Percentiles rank a stretch among this genome's conserved stretches.
Evolutionary conservation across 441 rosid genomes (phyloP).

Genomic region (Erodium texanum): DNA sequence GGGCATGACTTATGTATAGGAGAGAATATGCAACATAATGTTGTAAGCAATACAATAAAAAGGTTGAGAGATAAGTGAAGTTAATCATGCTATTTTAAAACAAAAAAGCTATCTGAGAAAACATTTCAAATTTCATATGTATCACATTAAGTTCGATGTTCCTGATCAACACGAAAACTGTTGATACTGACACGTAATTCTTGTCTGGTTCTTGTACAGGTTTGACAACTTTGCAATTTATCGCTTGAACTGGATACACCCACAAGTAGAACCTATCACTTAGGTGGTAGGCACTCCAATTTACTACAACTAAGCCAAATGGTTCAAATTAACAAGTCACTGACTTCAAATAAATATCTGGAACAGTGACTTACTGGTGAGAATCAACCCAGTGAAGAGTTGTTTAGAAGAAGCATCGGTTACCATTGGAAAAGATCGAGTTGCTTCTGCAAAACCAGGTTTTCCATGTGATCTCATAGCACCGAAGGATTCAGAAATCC

Average conservation of each 20-base stretch:
- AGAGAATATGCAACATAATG: background rate
- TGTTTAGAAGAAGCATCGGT: constrained; percentile 52
- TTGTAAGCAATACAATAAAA: too few relatives aligned
- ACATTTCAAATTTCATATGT: too few relatives aligned
- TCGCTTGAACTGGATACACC: too few relatives aligned
- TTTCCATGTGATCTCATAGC: constrained; percentile 34
- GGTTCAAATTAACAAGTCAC: background rate
- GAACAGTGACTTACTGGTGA: constrained; percentile 60
- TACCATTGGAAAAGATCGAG: constrained; percentile 50
- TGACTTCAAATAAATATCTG: too few relatives aligned
- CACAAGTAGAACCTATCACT: too few relatives aligned
- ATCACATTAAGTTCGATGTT: too few relatives aligned
- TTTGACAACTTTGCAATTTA: background rate
- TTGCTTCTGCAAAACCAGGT: constrained; percentile 40
- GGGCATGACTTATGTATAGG: background rate
- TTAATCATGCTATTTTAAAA: too few relatives aligned
- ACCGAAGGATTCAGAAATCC: constrained; percentile 61
- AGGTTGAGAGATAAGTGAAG: too few relatives aligned
- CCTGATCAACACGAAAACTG: background rate
- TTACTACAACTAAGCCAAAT: background rate
- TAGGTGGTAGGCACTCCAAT: too few relatives aligned
- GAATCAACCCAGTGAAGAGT: constrained; percentile 61
- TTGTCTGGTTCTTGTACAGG: background rate
- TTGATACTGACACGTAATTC: background rate
- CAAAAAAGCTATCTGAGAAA: too few relatives aligned